phyloP scores from a whole-genome alignment of 306 rosid species.

The Dalbergia cochinchinensis region DNA sequence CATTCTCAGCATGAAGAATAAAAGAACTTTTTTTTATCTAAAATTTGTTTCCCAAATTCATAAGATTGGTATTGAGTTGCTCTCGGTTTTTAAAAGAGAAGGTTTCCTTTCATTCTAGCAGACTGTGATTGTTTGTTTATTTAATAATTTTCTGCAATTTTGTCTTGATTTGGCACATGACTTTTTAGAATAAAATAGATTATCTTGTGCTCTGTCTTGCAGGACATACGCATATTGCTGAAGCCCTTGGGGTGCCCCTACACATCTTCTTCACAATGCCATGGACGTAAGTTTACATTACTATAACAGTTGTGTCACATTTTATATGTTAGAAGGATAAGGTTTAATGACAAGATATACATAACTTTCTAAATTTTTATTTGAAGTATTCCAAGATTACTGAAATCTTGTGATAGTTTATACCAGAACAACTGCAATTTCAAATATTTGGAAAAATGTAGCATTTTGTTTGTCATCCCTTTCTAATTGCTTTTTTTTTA shows the following conservation, averaged over 20 bases:
- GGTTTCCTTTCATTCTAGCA: not conserved
- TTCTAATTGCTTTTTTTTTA: not conserved
- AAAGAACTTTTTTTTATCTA: not conserved
- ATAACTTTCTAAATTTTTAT: constrained; percentile 35
- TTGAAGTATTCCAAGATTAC: constrained; percentile 27
- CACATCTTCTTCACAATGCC: constrained; percentile 99
- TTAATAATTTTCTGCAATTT: constrained; percentile 7
- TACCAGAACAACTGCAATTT: constrained; percentile 34
- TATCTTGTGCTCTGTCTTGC: constrained; percentile 49
- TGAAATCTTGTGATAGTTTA: constrained; percentile 8
- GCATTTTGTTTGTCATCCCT: constrained; percentile 25
- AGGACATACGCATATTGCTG: constrained; percentile 97
- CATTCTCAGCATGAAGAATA: constrained; percentile 9
- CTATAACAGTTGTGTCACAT: constrained; percentile 21
- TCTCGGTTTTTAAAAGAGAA: not conserved
- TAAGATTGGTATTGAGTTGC: constrained; percentile 26
- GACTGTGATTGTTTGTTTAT: constrained; percentile 21
- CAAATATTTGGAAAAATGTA: constrained; percentile 35
- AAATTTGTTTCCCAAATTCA: constrained; percentile 26
- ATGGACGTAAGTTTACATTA: constrained; percentile 87
- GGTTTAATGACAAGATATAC: constrained; percentile 26
- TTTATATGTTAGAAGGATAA: constrained; percentile 34
- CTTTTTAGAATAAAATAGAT: constrained; percentile 33
- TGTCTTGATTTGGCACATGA: not conserved
- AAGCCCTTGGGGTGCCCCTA: constrained; percentile 94